Conservation (phyloP, 2,329 filamentous ascomycete species). For the Botrytis fragariae region DNA sequence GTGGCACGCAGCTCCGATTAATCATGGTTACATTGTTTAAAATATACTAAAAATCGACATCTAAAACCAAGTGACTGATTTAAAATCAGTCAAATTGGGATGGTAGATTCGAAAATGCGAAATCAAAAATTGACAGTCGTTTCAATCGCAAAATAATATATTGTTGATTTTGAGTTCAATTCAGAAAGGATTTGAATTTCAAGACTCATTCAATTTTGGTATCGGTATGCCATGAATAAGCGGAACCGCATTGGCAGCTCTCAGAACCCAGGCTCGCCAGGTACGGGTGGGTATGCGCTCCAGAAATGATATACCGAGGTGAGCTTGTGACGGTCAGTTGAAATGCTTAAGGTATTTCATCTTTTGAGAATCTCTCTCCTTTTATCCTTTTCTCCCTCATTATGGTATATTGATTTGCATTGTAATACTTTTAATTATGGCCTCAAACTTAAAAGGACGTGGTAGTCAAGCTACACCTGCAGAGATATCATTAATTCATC, state of each 20-base stretch:
- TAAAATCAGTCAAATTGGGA: background rate
- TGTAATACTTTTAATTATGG: constrained; percentile 26
- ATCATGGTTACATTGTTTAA: background rate
- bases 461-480: constrained; percentile 66
- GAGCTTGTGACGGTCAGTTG: constrained; percentile 3
- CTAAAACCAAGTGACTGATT: background rate
- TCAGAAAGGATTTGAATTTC: background rate
- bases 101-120: background rate
- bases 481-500: constrained; percentile 79
- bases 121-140: background rate
- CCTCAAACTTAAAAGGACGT: constrained; percentile 35
- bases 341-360: background rate
- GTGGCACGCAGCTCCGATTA: background rate
- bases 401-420: constrained; percentile 5
- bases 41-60: background rate
- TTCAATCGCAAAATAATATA: background rate
- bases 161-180: background rate
- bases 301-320: constrained; percentile 18
- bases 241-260: background rate
- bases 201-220: background rate
- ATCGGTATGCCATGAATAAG: background rate
- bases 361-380: background rate
- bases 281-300: background rate
- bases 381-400: background rate
- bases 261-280: too few species aligned